Conservation (phyloP, 2,329 filamentous ascomycete species). For the Ophiocordyceps polyrhachis-furcata region DNA sequence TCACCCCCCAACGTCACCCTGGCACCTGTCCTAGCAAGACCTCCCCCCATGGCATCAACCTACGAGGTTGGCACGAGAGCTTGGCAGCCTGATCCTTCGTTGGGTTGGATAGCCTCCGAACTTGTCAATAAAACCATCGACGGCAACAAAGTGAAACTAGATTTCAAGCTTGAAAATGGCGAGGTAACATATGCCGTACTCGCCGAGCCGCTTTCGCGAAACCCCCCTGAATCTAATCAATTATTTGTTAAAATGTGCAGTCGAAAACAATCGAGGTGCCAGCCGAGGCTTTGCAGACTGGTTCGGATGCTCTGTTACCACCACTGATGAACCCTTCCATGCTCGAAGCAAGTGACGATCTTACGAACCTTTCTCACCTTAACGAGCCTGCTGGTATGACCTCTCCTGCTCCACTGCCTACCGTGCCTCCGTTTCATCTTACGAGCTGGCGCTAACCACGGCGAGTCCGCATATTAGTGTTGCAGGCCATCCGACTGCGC, state of each 20-base stretch:
- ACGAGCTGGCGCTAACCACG: constrained; percentile 5
- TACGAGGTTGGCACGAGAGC: constrained; percentile 95
- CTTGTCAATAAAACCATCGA: constrained; percentile 69
- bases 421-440: not conserved
- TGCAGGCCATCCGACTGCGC: constrained; percentile 92
- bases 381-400: constrained; percentile 84
- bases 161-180: constrained; percentile 82
- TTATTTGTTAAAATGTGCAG: constrained; percentile 22
- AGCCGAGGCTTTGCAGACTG: constrained; percentile 54
- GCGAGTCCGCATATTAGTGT: constrained; percentile 35
- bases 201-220: not conserved
- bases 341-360: constrained; percentile 94
- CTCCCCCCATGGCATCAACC: constrained; percentile 59
- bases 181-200: constrained; percentile 39
- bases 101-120: constrained; percentile 96
- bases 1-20: constrained; percentile 1
- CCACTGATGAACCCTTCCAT: constrained; percentile 96
- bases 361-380: constrained; percentile 92
- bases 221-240: not conserved
- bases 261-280: constrained; percentile 65
- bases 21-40: constrained; percentile 2
- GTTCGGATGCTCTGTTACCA: constrained; percentile 61
- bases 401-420: not conserved
- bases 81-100: constrained; percentile 91
- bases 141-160: constrained; percentile 70